phyloP scores from a whole-genome alignment of 768 basidiomycete genomes.

The Phaeotremella fagi region DNA sequence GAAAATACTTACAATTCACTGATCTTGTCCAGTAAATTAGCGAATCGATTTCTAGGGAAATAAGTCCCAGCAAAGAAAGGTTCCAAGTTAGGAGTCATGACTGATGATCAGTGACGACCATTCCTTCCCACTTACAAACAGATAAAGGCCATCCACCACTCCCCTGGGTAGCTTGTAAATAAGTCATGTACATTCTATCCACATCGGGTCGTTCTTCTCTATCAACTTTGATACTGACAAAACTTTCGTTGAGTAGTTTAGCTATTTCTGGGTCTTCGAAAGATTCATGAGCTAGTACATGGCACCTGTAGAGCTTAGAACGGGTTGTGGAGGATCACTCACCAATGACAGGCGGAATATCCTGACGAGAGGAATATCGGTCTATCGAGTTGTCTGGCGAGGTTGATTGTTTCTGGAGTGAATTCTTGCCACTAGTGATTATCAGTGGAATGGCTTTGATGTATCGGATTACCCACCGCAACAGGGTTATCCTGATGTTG shows the following conservation, averaged over 20 bases:
- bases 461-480: slow-evolving; percentile 17
- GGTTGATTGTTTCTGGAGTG: slow-evolving; percentile 27
- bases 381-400: slow-evolving; percentile 29
- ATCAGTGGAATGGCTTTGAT: neutral
- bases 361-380: slow-evolving; percentile 52
- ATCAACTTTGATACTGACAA: slow-evolving; percentile 51
- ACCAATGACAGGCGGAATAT: slow-evolving; percentile 53
- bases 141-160: slow-evolving; percentile 45
- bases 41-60: slow-evolving; percentile 33
- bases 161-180: slow-evolving; percentile 48
- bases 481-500: slow-evolving; percentile 43
- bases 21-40: slow-evolving; percentile 26
- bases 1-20: slow-evolving; percentile 18
- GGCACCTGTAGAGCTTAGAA: slow-evolving; percentile 14
- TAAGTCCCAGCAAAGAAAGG: slow-evolving; percentile 44
- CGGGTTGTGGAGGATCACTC: slow-evolving; percentile 1
- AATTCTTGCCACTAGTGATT: slow-evolving; percentile 42
- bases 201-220: slow-evolving; percentile 52
- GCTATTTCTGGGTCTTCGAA: slow-evolving; percentile 51
- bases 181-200: slow-evolving; percentile 53
- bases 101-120: slow-evolving; percentile 7
- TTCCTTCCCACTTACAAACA: slow-evolving; percentile 28
- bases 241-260: slow-evolving; percentile 51
- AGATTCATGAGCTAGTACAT: slow-evolving; percentile 46
- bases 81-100: slow-evolving; percentile 38